Conservation (phyloP, 2,329 filamentous ascomycete species). For the Aspergillus fumigatus region DNA sequence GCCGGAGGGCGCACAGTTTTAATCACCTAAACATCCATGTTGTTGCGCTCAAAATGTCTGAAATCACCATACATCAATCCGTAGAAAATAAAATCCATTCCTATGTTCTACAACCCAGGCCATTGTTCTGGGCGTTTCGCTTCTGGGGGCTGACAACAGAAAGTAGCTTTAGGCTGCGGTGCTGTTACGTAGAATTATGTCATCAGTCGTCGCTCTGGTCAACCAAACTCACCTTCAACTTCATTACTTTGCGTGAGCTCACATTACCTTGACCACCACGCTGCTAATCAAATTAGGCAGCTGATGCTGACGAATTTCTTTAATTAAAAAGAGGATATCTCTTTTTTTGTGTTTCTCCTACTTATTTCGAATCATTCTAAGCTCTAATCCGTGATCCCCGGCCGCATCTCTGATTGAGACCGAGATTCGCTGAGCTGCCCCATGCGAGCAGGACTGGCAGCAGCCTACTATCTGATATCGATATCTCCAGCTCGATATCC, state of each 20-base stretch:
- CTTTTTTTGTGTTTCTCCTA: not conserved
- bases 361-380: constrained; percentile 1
- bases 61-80: not conserved
- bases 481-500: constrained; percentile 15
- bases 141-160: not conserved
- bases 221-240: constrained; percentile 12
- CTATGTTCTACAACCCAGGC: not conserved
- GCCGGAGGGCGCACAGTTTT: not conserved
- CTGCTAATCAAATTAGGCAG: constrained; percentile 8
- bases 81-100: not conserved
- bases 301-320: not conserved
- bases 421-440: constrained; percentile 5
- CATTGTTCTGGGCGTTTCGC: not conserved
- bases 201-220: constrained; percentile 20
- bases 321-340: not conserved
- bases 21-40: not conserved
- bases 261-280: constrained; percentile 7
- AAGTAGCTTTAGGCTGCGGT: constrained; percentile 15
- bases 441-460: constrained; percentile 27
- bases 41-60: not conserved
- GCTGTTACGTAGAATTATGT: constrained; percentile 25
- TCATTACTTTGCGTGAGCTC: constrained; percentile 17
- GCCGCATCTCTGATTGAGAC: constrained; percentile 13
- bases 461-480: constrained; percentile 20
- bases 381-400: constrained; percentile 5